Evolutionary conservation across 2,329 filamentous ascomycete genomes (phyloP), one percentile per base, ranked within the genome.

Genomic region (Apiospora koreana): DNA sequence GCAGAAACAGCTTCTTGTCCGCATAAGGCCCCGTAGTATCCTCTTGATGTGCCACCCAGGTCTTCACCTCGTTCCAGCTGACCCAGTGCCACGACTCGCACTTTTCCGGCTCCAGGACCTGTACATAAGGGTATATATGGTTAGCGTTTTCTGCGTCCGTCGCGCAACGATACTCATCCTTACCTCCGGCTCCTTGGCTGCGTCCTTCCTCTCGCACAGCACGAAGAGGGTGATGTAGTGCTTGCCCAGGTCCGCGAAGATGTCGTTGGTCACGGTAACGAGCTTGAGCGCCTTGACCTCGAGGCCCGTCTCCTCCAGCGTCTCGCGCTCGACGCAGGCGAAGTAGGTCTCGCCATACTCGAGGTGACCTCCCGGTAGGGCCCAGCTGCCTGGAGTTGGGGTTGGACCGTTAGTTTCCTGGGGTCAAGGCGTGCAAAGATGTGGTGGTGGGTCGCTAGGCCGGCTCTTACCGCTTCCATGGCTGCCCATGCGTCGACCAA

Each of bases 161-260:
- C 72, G 46, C 50, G 43, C 46, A 16, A 43, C 16, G 41, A 2
- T 43, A 42, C 23, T 64, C 21, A 3, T 45, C 62, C 84, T 76
- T 71, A 92, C 91, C 83, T 85, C 69, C 0, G 91, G 87, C 73
- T 87, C 78, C 35, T 84, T 84, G 0, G 76, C 73, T 21, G 84
- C 81, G 35, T 88, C 84, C 0, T 81, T 76, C 74, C 88, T 81
- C 62, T 79, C 80, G 54, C 87, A 89, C 0, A 83, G 81, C 72
- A 94, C 87, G 74, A 93, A 94, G 2, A 94, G 79, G 0, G 93
- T 95, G 67, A 94, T 84, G 76, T 95, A 95, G 77, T 95, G 93
- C 79, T 91, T 93, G 0, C 80, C 80, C n/a, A 86, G 85, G 0
- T 77, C 76, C 1, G 80, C 76, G 77, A 94, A 93, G 0, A 92